Conservation (phyloP, 2,329 filamentous ascomycete species). For the Eutypa lata region DNA sequence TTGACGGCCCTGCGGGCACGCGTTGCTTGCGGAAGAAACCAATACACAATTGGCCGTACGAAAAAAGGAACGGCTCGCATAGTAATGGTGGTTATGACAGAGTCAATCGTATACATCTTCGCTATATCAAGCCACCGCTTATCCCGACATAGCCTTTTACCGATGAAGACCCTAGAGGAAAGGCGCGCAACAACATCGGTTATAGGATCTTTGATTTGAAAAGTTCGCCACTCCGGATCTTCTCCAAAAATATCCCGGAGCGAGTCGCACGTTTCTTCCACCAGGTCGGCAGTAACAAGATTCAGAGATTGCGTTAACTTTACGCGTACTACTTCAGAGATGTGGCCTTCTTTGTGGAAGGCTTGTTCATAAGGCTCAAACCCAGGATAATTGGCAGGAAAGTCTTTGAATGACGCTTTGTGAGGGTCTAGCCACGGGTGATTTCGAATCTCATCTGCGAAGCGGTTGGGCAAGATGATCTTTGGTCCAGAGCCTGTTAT, state of each 20-base stretch:
- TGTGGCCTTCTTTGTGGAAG: conserved; percentile 18
- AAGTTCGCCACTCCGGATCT: conserved; percentile 35
- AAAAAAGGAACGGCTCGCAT: conserved; percentile 38
- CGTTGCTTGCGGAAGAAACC: conserved; percentile 39
- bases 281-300: conserved; percentile 31
- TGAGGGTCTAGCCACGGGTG: conserved; percentile 29
- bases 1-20: conserved; percentile 34
- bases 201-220: conserved; percentile 32
- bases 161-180: conserved; percentile 48
- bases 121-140: conserved; percentile 43
- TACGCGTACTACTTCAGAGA: conserved; percentile 28
- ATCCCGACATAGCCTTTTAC: conserved; percentile 41
- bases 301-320: conserved; percentile 31
- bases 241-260: conserved; percentile 30
- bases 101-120: conserved; percentile 39
- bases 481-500: conserved; percentile 30
- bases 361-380: conserved; percentile 26
- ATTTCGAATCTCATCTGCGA: conserved; percentile 33
- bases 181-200: conserved; percentile 44
- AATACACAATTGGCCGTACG: conserved; percentile 40
- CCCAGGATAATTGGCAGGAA: conserved; percentile 29
- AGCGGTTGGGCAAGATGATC: conserved; percentile 29
- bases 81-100: conserved; percentile 31
- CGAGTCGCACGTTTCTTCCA: conserved; percentile 30
- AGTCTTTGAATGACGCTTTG: conserved; percentile 32